These are phyloP conservation scores for Pelargonium nanum DNA, from an alignment of 345 rosid genomes.

Conservation along the genomic window DNA sequence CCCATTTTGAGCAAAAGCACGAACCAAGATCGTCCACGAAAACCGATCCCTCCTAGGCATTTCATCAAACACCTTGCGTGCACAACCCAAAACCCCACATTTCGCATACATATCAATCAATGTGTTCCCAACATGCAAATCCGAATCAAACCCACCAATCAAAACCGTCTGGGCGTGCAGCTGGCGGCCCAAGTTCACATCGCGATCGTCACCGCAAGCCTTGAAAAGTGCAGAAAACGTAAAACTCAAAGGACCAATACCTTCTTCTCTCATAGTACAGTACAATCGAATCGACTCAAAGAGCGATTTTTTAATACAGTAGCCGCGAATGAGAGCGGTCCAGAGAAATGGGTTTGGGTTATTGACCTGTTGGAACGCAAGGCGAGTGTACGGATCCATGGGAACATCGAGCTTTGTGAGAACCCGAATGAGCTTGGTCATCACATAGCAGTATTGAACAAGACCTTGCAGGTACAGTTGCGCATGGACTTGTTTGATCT, in stretches of 20 bases:
- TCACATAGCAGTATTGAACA: constrained; percentile 45
- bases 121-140: constrained; percentile 53
- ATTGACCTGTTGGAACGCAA: constrained; percentile 39
- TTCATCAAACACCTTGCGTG: constrained; percentile 60
- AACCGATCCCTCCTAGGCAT: constrained; percentile 51
- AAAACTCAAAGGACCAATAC: constrained; percentile 49
- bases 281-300: constrained; percentile 33
- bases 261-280: constrained; percentile 38
- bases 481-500: constrained; percentile 51
- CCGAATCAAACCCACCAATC: constrained; percentile 51
- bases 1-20: constrained; percentile 41
- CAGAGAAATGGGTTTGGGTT: constrained; percentile 62
- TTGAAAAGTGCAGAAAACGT: constrained; percentile 73
- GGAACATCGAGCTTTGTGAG: constrained; percentile 42
- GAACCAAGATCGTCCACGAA: constrained; percentile 61
- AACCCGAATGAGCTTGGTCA: constrained; percentile 60
- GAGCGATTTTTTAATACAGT: constrained; percentile 29
- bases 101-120: constrained; percentile 53
- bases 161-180: constrained; percentile 63
- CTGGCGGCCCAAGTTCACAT: constrained; percentile 50
- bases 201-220: constrained; percentile 30
- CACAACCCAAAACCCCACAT: constrained; percentile 41
- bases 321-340: constrained; percentile 66
- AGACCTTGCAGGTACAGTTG: constrained; percentile 35
- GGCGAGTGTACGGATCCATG: constrained; percentile 41